Conservation (phyloP, 2,329 filamentous ascomycete species). For the Bipolaris victoriae region DNA sequence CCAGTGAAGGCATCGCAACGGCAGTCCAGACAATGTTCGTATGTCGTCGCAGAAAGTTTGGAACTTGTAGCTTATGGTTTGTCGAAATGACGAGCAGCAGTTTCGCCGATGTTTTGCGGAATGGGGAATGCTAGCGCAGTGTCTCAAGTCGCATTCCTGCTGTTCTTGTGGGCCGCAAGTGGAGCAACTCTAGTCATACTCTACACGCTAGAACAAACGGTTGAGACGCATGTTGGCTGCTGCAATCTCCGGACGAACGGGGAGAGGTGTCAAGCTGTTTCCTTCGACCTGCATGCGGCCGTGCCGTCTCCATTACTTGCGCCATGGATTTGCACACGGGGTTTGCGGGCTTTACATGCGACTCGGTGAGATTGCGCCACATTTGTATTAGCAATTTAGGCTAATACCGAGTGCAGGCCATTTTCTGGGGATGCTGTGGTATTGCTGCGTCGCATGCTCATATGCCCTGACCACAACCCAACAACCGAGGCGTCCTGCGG, state of each 20-base stretch:
- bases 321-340: slow-evolving; percentile 1
- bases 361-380: slow-evolving; percentile 6
- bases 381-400: slow-evolving; percentile 8
- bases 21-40: neutral
- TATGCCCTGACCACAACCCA: neutral
- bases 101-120: slow-evolving; percentile 7
- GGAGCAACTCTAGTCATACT: slow-evolving; percentile 17
- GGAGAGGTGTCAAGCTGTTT: slow-evolving; percentile 22
- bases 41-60: neutral
- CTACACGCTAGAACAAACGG: slow-evolving; percentile 15
- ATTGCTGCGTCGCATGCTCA: slow-evolving; percentile 2
- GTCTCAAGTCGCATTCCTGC: slow-evolving; percentile 16
- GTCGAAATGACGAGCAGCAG: slow-evolving; percentile 7
- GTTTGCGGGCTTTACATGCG: slow-evolving; percentile 8
- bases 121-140: slow-evolving; percentile 8
- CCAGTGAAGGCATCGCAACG: neutral
- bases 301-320: slow-evolving; percentile 17
- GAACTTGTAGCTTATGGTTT: neutral
- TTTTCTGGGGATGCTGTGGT: neutral
- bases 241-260: slow-evolving; percentile 32
- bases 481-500: neutral
- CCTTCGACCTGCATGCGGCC: slow-evolving; percentile 17
- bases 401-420: slow-evolving; percentile 4
- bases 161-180: slow-evolving; percentile 15
- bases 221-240: slow-evolving; percentile 25